A percentile compares a stretch with the other conserved stretches of the same genome.
Evolutionary conservation across 352 stramenopile species (phyloP).

Genomic region (Pythium inflatum): DNA sequence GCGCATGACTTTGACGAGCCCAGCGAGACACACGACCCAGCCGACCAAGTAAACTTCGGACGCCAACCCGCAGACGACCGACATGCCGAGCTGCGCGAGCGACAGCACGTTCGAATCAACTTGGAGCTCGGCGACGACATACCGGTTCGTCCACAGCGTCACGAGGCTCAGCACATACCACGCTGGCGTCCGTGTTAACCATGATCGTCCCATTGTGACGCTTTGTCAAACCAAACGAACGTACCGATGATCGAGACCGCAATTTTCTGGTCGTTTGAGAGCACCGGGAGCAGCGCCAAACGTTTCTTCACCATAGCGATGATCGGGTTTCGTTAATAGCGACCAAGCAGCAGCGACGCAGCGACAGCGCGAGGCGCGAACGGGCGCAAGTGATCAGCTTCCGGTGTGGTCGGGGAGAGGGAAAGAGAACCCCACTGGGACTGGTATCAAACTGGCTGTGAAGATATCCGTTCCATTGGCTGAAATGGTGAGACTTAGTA

Average conservation of each 20-base stretch:
- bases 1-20: constrained; percentile 51
- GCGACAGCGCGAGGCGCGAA: too few species aligned
- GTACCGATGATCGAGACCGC: constrained; percentile 60
- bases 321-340: too few species aligned
- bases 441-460: constrained; percentile 13
- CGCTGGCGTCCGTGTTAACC: constrained; percentile 32
- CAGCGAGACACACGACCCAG: constrained; percentile 57
- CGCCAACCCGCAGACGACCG: constrained; percentile 65
- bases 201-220: too few species aligned
- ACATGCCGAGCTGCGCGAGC: constrained; percentile 78
- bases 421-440: neutral
- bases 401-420: constrained; percentile 1
- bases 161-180: constrained; percentile 84
- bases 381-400: too few species aligned
- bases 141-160: constrained; percentile 86
- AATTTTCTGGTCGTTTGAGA: constrained; percentile 60
- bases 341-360: too few species aligned
- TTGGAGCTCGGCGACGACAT: constrained; percentile 72
- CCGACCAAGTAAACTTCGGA: constrained; percentile 79
- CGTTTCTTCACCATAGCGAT: constrained; percentile 18
- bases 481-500: neutral
- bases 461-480: neutral
- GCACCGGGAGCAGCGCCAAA: neutral
- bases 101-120: constrained; percentile 83
- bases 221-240: too few species aligned